These are phyloP conservation scores for Gossypium davidsonii DNA, from an alignment of 441 rosid species.

Conservation along the genomic window DNA sequence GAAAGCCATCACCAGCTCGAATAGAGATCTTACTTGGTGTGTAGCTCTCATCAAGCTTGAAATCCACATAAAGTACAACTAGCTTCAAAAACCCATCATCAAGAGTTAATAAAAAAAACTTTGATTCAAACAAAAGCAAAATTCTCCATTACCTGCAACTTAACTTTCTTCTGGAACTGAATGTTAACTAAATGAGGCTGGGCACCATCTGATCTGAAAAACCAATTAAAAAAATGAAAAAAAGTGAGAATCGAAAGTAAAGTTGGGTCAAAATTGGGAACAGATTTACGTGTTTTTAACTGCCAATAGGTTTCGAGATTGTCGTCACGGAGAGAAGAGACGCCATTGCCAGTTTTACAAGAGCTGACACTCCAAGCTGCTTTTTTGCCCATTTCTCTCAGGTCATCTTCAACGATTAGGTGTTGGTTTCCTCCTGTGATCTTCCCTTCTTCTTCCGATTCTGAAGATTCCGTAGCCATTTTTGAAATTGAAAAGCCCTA, in stretches of 20 bases:
- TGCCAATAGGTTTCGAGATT: slow-evolving; percentile 88
- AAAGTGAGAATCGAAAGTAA: background rate
- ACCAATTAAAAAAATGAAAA: background rate
- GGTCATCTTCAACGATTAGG: slow-evolving; percentile 61
- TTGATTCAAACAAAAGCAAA: background rate
- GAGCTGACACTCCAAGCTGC: slow-evolving; percentile 99
- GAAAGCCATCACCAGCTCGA: slow-evolving; percentile 93
- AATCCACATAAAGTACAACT: slow-evolving; percentile 78
- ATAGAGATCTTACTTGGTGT: slow-evolving; percentile 83
- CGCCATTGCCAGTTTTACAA: slow-evolving; percentile 87
- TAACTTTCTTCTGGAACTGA: slow-evolving; percentile 77
- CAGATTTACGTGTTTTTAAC: slow-evolving; percentile 24
- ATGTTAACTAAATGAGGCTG: slow-evolving; percentile 90
- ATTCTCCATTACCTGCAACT: slow-evolving; percentile 52
- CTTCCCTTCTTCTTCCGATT: slow-evolving; percentile 87
- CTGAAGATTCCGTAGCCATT: slow-evolving; percentile 86
- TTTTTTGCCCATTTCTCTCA: slow-evolving; percentile 85
- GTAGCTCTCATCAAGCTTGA: slow-evolving; percentile 91
- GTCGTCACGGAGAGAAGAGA: slow-evolving; percentile 78
- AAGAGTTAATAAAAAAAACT: background rate
- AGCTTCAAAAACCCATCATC: slow-evolving; percentile 32
- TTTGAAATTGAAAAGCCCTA: slow-evolving; percentile 3
- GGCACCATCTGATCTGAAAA: slow-evolving; percentile 81
- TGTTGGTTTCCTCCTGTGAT: slow-evolving; percentile 67
- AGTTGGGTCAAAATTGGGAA: background rate